Base-by-base conservation (phyloP, 176 grass and related monocot genomes). In the Musa schizocarpa region DNA sequence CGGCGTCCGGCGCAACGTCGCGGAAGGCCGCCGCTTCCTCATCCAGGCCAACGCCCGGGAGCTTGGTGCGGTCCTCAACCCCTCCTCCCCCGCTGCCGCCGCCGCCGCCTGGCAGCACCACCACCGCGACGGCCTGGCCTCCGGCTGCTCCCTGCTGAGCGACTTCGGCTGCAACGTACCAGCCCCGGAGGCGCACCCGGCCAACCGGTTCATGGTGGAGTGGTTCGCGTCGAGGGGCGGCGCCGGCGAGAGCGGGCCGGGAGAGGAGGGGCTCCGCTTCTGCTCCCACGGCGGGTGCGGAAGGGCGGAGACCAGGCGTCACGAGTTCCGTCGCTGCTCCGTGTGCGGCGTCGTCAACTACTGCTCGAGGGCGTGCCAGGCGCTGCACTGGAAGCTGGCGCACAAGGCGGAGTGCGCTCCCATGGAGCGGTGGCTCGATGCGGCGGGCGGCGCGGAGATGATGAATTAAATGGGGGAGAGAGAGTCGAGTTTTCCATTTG, bases 161-260 rank as follows among this genome's bases (percentile, higher is more conserved):
- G 72, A 74, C 72, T 74, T 57, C 52, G 72, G 72, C n/a, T 74
- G 53, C 70, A 63, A 70, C 21, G 72, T 70, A 13, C 27, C 34
- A 43, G 34, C 34, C 34, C 34, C 34, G 34, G 34, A 43, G 34
- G 34, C 34, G 4, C 34, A 43, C 52, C 62, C 80, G 16, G 83
- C 86, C 2, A 83, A 65, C 52, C 75, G 55, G 77, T 92, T 92
- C 80, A 85, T 92, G 83, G 77, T 86, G 29, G 89, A 83, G 48
- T 43, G 34, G 34, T 43, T 43, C 34, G 4, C 34, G 34, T 43
- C 34, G 34, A 43, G 4, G 34, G 34, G 69, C 53, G 8, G 10
- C 50, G 26, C 8, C 19, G 2, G 11, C 1, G 55, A 22, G 24
- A 22, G 23, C 12, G 19, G 0, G 1, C 8, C 14, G 9, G 29